phyloP scores from a whole-genome alignment of 2,329 filamentous ascomycete genomes.

The Dactylellina cionopaga region DNA sequence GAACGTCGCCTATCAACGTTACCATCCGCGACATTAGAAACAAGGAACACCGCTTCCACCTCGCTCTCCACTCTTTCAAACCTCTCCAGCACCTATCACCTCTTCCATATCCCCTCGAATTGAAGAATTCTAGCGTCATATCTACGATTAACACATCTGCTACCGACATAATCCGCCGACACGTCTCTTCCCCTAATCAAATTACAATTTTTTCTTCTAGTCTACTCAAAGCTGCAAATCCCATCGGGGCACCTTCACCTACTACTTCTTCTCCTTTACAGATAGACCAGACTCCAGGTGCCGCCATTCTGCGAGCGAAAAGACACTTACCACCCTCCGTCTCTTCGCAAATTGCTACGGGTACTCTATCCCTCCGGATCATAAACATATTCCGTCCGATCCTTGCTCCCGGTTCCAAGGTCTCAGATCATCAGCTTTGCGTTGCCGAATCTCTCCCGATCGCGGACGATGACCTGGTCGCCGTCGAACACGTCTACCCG shows the following conservation, averaged over 20 bases:
- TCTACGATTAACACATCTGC: not conserved
- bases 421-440: constrained; percentile 24
- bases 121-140: not conserved
- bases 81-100: constrained; percentile 10
- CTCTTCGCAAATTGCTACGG: constrained; percentile 2
- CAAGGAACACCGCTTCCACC: constrained; percentile 47
- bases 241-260: constrained; percentile 8
- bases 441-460: constrained; percentile 29
- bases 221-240: constrained; percentile 18
- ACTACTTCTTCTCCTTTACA: constrained; percentile 7
- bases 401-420: not conserved
- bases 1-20: constrained; percentile 12
- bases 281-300: constrained; percentile 24
- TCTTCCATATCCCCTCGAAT: constrained; percentile 28
- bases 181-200: constrained; percentile 24
- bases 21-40: constrained; percentile 37
- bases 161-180: constrained; percentile 1
- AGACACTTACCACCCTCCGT: constrained; percentile 2
- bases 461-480: constrained; percentile 5
- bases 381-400: constrained; percentile 33
- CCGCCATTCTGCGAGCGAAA: constrained; percentile 25
- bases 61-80: constrained; percentile 45
- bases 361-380: constrained; percentile 25
- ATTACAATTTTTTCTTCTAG: constrained; percentile 26
- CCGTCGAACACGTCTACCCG: constrained; percentile 34